Base-by-base conservation (phyloP, 2,329 filamentous ascomycete genomes). In the Phialophora expanda region DNA sequence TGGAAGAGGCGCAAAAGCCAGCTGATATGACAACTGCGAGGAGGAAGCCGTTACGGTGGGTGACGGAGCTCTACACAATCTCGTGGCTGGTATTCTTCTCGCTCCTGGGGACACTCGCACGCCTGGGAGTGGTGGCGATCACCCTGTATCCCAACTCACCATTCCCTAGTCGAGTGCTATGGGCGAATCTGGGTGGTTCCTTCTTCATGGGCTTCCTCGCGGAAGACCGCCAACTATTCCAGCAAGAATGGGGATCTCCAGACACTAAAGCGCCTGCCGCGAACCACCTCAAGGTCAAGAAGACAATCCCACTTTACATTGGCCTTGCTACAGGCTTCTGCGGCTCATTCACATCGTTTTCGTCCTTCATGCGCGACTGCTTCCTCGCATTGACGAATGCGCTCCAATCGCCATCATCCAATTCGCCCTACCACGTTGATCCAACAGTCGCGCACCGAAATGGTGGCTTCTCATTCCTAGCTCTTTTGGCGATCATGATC, bases 321-420 rank as follows among this genome's bases (percentile, higher is more conserved):
- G 92, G 90, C 57, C 85, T 96, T 12, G 85, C 90, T 0, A 95
- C 90, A 0, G 93, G 90, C n/a, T 93, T 93, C 76, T 95, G 91
- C 74, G 91, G 93, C 64, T 92, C 89, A 67, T 90, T 95, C 73
- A 97, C 92, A 0, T 92, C 89, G 6, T 96, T 96, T 77, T 95
- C 92, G 0, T 87, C 88, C 26, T 94, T 94, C 75, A 87, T 92
- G 46, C 85, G 90, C n/a, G 92, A 95, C 72, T 78, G 83, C 11
- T 95, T 93, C 74, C 82, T 95, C 11, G 89, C 90, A 0, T 77
- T 93, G 28, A 88, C 89, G 1, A 93, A 95, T 74, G 83, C 89
- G 67, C 77, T 93, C 7, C 80, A 83, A 1, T 77, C 81, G 0
- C 83, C 86, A 0, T 77, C 9, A 74, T 76, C 1, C 77, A 79